Evolutionary conservation across 2,329 filamentous ascomycete species (phyloP), one percentile per base, ranked within the genome.

Genomic region (Elsinoe arachidis): DNA sequence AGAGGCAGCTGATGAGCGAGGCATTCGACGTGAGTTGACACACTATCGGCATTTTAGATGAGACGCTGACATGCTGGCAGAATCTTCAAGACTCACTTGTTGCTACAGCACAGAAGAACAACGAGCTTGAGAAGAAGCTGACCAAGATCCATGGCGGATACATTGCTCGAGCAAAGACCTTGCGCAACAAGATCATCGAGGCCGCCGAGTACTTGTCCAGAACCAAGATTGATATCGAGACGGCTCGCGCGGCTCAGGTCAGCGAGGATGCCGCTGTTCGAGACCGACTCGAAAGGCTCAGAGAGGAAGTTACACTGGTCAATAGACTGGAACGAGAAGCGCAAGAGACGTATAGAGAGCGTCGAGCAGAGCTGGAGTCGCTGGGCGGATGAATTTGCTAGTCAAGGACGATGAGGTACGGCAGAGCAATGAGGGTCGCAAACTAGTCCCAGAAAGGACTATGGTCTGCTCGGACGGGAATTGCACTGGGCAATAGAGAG

Each of bases 91-190:
- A 88, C 47, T 78, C 80, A 6, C 87, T 96, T 61, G 80, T 88
- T 64, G 76, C 80, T 2, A 83, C 84, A 0, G 93, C 91, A 2
- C 85, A 92, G 64, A 81, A 85, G 58, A 88, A 88, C 56, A 89
- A 90, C 68, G 95, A 92, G 72, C 76, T 95, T 1, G 91, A 97
- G 73, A 96, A 96, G 80, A 96, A 93, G 73, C 81, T 99, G n/a
- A 78, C 80, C 0, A 78, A 95, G 56, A 86, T 93, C 65, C 83
- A 95, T 2, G 91, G 91, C 21, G 93, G 93, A 12, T 99, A 99
- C 73, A 85, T 91, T 69, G 85, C 90, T 64, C 86, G 93, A 33
- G 84, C 89, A 34, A 90, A 90, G 71, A 84, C 83, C 64, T 79
- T 99, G 23, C 82, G 84, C 19, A 80, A 84, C 60, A 97, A 96